A percentile compares a stretch with the other conserved stretches of the same genome.
These are phyloP conservation scores for Tolypocladium nubicola DNA, from an alignment of 2,329 filamentous ascomycete genomes.

Conservation along the genomic window DNA sequence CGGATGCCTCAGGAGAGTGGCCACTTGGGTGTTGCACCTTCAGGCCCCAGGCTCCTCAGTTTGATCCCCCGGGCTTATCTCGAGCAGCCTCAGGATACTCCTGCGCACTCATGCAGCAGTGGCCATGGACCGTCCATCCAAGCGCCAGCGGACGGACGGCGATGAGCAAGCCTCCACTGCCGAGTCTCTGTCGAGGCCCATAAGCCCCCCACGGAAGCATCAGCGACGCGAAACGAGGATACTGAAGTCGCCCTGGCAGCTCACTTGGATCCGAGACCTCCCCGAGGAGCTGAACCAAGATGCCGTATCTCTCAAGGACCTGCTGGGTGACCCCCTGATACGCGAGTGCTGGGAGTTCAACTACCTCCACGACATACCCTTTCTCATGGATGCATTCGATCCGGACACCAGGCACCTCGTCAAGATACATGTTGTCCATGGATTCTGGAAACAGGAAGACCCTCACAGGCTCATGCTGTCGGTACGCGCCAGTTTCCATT, in stretches of 20 bases:
- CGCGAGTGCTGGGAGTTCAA: slow-evolving; percentile 64
- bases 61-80: background rate
- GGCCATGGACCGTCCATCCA: slow-evolving; percentile 19
- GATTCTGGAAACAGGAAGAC: slow-evolving; percentile 59
- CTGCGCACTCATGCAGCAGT: background rate
- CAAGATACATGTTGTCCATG: slow-evolving; percentile 46
- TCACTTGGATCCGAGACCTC: slow-evolving; percentile 60
- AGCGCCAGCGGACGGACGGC: slow-evolving; percentile 16
- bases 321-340: slow-evolving; percentile 66
- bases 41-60: background rate
- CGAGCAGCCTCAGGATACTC: background rate
- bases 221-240: slow-evolving; percentile 7
- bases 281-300: slow-evolving; percentile 50
- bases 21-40: background rate
- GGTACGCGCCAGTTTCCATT: slow-evolving; percentile 26
- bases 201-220: slow-evolving; percentile 35
- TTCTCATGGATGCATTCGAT: slow-evolving; percentile 44
- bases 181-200: slow-evolving; percentile 23
- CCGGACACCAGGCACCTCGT: slow-evolving; percentile 36
- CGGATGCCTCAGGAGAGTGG: background rate
- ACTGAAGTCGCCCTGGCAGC: slow-evolving; percentile 55
- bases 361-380: slow-evolving; percentile 50
- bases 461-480: slow-evolving; percentile 43
- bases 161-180: slow-evolving; percentile 2
- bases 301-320: slow-evolving; percentile 52